Evolutionary conservation across 305 asterid species (phyloP), one percentile per base, ranked within the genome.

Genomic region (Solanum hybrid): DNA sequence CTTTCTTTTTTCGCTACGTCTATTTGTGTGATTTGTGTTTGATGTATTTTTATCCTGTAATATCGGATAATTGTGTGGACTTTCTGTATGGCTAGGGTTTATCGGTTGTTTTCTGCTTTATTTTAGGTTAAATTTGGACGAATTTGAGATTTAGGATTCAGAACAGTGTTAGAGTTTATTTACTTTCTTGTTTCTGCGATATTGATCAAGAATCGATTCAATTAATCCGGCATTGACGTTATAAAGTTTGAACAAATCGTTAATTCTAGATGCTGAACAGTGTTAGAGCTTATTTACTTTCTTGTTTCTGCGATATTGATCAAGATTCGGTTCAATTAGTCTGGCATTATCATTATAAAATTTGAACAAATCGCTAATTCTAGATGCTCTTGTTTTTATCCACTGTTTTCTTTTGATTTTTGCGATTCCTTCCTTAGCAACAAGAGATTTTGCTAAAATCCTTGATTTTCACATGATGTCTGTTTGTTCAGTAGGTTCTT

Each of bases 51-150:
- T 39, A 20, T 41, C 8, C 13, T 83, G 33, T 83, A 27, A 4
- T 83, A 14, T 85, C 32, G 32, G 45, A 57, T 85, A 85, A 57
- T 85, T 85, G 31, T 11, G 77, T 85, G 7, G 77, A 85, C 39
- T 57, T 57, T 1, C 32, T 85, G 77, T 57, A 17, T 85, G 88
- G 88, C 45, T 85, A 85, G 88, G 88, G 88, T 85, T 85, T 57
- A 22, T 17, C 7, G n/a, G 61, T 37, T 11, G 22, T 79, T 79
- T 36, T n/a, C 57, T 36, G 7, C 38, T 84, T 83, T 41, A 15
- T 15, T 82, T 82, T 83, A 12, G 13, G 77, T 22, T 57, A 57
- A 29, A 31, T 85, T 3, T 57, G 32, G 45, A 6, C 17, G 45
- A 85, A 57, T 84, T 83, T 6, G 41, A 84, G 88, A 51, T 31